Evolutionary conservation across 2,329 filamentous ascomycete species (phyloP).

Genomic region (Cladophialophora carrionii): DNA sequence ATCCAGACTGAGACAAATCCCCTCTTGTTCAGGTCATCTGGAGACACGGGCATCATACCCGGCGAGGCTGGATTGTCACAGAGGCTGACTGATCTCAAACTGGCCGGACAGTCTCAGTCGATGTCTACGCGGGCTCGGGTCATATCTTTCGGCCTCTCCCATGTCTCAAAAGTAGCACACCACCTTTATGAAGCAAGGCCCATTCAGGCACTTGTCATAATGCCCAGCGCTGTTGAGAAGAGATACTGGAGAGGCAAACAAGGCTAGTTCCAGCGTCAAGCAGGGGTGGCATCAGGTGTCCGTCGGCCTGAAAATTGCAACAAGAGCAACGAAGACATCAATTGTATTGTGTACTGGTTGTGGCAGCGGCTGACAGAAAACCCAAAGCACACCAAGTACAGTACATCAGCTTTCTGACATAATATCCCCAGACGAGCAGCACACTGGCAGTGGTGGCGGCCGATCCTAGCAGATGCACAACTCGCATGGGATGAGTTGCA

Average conservation of each 20-base stretch:
- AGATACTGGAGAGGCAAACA: not conserved
- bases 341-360: not conserved
- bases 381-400: too few species aligned
- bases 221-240: not conserved
- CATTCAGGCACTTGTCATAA: not conserved
- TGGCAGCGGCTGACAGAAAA: not conserved
- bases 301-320: not conserved
- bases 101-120: constrained; percentile 16
- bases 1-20: constrained; percentile 19
- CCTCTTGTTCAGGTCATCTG: not conserved
- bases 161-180: constrained; percentile 13
- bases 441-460: too few species aligned
- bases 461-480: not conserved
- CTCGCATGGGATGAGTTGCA: not conserved
- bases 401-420: not conserved
- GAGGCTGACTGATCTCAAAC: constrained; percentile 20
- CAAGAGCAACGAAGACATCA: not conserved
- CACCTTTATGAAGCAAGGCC: not conserved
- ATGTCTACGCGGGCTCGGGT: constrained; percentile 2
- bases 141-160: constrained; percentile 4
- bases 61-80: constrained; percentile 2
- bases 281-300: not conserved
- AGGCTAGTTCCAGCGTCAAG: not conserved
- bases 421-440: not conserved
- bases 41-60: constrained; percentile 9